Base-by-base conservation (phyloP, 495 filamentous ascomycete species). In the Podospora pseudoanserina region DNA sequence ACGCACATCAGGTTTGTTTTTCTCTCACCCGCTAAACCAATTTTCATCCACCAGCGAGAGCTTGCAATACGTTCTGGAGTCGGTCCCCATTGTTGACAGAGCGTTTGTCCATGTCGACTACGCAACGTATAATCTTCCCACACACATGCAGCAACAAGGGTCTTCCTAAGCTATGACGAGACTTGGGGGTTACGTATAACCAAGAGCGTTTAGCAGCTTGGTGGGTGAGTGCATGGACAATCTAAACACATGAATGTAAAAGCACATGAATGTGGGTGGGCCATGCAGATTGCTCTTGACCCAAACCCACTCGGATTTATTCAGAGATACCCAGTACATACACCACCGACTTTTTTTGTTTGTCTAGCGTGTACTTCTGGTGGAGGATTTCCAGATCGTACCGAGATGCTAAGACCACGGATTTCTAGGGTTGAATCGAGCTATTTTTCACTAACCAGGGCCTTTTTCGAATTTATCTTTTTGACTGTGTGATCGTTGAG, bases 51-150 rank as follows among this genome's bases (percentile, higher is more conserved):
- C 11, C 63, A 80, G 81, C 5, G 94, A 97, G 80, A 92, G 88
- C 70, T 75, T 97, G 77, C 90, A 95, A 77, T 97, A 97, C 78
- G 92, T 96, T 64, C 78, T 97, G 55, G 93, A 97, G 79, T 93
- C 89, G 62, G 91, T 97, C 27, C 92, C 92, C 3, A 90, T 85
- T 58, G 90, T 88, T 16, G 86, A 88, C 67, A 78, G 86, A 59
- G 86, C 86, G 1, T 87, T 87, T 81, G 91, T 96, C 49, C 93
- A 97, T 79, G 79, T 89, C 67, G 93, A 97, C 78, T 97, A 97
- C 76, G 82, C 88, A 20, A 85, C 84, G 32, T 93, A 88, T 74
- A 97, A 97, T 75, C 75, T 95, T 53, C 93, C 92, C 1, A 96
- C 86, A 26, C 93, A 97, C 76, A 89, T 97, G 90, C 83, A 90